Evolutionary conservation across 73 alveolate genomes (phyloP).

Genomic region (Blepharisma stoltei): DNA sequence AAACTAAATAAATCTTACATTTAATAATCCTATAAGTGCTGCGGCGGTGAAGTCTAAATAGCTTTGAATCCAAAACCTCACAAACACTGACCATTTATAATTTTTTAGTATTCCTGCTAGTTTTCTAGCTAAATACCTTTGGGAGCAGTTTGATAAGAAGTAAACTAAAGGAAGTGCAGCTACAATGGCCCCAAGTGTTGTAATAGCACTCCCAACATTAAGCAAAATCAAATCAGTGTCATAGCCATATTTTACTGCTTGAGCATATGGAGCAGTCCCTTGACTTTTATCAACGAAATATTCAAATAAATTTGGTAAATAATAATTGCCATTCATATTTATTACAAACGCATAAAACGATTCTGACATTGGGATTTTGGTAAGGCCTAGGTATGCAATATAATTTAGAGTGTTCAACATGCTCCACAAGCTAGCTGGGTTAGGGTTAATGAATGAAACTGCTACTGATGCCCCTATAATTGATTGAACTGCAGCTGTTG

Average conservation of each 20-base stretch:
- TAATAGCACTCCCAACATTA: background rate
- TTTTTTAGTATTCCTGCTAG: background rate
- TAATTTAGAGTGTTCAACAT: background rate
- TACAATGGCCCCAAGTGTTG: background rate
- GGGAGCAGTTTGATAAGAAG: background rate
- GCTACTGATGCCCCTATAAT: slow-evolving; percentile 13
- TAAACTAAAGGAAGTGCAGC: background rate
- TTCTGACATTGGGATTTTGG: background rate
- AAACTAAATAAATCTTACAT: background rate
- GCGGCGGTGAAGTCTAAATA: background rate
- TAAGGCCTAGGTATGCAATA: background rate
- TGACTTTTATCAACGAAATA: background rate
- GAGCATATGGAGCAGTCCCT: background rate
- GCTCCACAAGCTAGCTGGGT: slow-evolving; percentile 21
- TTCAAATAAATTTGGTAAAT: background rate
- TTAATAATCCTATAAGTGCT: background rate
- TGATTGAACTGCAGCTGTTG: background rate
- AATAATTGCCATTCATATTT: too few species aligned
- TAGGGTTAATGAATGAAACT: slow-evolving; percentile 10
- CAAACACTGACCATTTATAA: background rate
- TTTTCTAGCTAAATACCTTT: background rate
- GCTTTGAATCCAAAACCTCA: slow-evolving; percentile 2
- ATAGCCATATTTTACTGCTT: background rate
- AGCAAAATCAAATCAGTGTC: background rate
- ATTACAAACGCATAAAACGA: background rate